A percentile compares a stretch with the other conserved stretches of the same genome.
Conservation (phyloP, 2,329 filamentous ascomycete species). For the Alternaria solani region DNA sequence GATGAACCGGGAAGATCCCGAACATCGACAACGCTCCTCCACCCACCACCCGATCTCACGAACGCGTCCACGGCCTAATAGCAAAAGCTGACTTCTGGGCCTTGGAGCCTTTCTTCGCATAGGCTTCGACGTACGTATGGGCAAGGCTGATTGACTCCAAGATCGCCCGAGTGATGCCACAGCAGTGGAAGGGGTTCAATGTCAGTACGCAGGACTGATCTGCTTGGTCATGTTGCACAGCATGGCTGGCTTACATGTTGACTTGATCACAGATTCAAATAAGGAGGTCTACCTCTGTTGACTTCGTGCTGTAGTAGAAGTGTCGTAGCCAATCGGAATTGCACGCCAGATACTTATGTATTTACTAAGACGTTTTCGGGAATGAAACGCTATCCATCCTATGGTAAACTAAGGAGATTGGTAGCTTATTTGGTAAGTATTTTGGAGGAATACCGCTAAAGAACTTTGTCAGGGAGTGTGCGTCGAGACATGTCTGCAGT, state of each 20-base stretch:
- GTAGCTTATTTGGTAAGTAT: background rate
- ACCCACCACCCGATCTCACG: background rate
- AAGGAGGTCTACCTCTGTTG: background rate
- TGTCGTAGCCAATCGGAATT: background rate
- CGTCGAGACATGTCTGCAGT: background rate
- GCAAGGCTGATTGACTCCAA: background rate
- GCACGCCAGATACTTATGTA: background rate
- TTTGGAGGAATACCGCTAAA: background rate
- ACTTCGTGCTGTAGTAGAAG: background rate
- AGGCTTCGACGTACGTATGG: background rate
- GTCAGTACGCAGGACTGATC: background rate
- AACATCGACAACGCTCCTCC: background rate
- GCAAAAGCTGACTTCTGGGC: background rate
- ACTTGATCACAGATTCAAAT: background rate
- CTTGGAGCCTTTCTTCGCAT: background rate
- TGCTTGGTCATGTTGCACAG: background rate
- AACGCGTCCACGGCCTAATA: background rate
- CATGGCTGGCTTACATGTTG: background rate
- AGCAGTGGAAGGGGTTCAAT: background rate
- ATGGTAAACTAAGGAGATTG: background rate
- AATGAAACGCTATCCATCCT: background rate
- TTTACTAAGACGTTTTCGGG: background rate
- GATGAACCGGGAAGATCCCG: slow-evolving; percentile 2
- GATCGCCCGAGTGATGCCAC: background rate
- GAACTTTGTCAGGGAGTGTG: background rate